These are phyloP conservation scores for Camelina hispida DNA, from an alignment of 345 rosid species.

Conservation along the genomic window DNA sequence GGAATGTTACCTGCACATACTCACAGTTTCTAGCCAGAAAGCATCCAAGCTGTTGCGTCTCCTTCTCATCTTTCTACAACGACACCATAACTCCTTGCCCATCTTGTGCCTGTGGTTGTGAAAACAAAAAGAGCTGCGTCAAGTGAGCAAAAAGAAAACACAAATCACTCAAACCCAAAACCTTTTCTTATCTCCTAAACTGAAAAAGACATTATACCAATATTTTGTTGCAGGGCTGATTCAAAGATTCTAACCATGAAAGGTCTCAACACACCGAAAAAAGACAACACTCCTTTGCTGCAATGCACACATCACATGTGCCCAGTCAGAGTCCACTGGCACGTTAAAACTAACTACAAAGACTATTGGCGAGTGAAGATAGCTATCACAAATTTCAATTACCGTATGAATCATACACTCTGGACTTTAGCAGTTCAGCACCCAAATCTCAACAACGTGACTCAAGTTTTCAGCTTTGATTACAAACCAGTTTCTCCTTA, in stretches of 20 bases:
- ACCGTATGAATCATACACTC: constrained; percentile 66
- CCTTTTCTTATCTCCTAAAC: constrained; percentile 8
- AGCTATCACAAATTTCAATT: constrained; percentile 71
- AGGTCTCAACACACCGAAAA: constrained; percentile 64
- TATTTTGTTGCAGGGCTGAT: constrained; percentile 58
- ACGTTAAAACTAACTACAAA: constrained; percentile 73
- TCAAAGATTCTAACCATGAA: constrained; percentile 64
- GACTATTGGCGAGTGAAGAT: constrained; percentile 86
- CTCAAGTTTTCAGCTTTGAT: constrained; percentile 87
- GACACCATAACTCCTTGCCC: constrained; percentile 85
- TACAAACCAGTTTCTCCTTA: constrained; percentile 81
- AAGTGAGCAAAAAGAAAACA: constrained; percentile 53
- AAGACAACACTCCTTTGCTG: constrained; percentile 63
- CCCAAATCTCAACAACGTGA: constrained; percentile 83
- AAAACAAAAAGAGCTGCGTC: constrained; percentile 67
- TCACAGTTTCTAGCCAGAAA: constrained; percentile 82
- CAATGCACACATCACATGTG: constrained; percentile 92
- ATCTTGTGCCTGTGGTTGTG: constrained; percentile 86
- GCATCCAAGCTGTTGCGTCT: constrained; percentile 83
- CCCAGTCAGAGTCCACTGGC: constrained; percentile 84
- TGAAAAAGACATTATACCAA: neutral
- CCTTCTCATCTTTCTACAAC: constrained; percentile 89
- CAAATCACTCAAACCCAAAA: neutral
- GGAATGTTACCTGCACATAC: constrained; percentile 93
- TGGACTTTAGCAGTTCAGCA: constrained; percentile 84